Percentiles rank a stretch among this genome's conserved stretches.
These are phyloP conservation scores for Hyparrhenia diplandra DNA, from an alignment of 176 grass and related monocot species.

Conservation along the genomic window DNA sequence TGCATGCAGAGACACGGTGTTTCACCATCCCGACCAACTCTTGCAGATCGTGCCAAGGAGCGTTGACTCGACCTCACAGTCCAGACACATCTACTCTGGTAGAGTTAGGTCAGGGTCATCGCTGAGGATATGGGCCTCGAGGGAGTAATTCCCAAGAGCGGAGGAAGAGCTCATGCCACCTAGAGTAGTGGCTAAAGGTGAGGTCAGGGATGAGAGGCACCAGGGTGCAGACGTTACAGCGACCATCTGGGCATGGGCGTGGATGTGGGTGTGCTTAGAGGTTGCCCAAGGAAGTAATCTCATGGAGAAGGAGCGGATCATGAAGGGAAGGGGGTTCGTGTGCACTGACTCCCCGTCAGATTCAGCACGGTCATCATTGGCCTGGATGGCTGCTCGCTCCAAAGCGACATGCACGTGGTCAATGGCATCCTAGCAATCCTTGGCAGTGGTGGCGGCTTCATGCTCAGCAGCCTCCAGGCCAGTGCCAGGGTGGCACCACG, in stretches of 20 bases:
- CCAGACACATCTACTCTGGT: too few relatives aligned
- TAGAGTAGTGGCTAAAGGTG: not conserved
- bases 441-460: not conserved
- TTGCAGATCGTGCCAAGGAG: too few relatives aligned
- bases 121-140: not conserved
- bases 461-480: not conserved
- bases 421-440: not conserved
- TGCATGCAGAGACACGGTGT: not conserved
- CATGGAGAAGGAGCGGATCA: not conserved
- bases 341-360: not conserved
- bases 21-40: not conserved
- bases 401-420: not conserved
- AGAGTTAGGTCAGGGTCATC: not conserved
- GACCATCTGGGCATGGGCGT: not conserved
- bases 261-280: not conserved
- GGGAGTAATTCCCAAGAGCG: not conserved
- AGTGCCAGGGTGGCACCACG: not conserved
- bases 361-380: not conserved
- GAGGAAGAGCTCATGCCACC: not conserved
- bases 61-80: too few relatives aligned
- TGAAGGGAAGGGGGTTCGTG: not conserved
- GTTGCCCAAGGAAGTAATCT: not conserved
- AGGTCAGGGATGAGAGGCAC: not conserved
- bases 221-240: not conserved
- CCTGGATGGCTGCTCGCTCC: not conserved